These are phyloP conservation scores for Nasturtium officinale DNA, from an alignment of 345 rosid species.

Conservation along the genomic window DNA sequence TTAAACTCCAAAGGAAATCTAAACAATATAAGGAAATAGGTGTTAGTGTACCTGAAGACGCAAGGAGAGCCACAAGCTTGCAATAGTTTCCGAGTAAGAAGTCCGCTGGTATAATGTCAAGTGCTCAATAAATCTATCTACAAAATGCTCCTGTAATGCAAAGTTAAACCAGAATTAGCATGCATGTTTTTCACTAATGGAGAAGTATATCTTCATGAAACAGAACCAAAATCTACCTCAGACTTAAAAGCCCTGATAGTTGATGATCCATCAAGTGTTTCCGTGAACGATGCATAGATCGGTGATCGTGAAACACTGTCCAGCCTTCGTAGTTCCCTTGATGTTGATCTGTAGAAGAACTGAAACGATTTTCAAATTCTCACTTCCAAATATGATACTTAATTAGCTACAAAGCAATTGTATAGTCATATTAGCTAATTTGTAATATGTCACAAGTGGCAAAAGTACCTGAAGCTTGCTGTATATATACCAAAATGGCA, in stretches of 20 bases:
- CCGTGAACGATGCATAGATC: conserved; percentile 83
- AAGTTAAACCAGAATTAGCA: not conserved
- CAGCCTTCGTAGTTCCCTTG: conserved; percentile 88
- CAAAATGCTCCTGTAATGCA: conserved; percentile 60
- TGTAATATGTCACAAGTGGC: conserved; percentile 10
- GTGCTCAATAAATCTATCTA: conserved; percentile 61
- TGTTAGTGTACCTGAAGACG: conserved; percentile 80
- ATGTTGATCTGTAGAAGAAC: conserved; percentile 95
- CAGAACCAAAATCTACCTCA: conserved; percentile 55
- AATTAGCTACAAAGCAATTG: not conserved
- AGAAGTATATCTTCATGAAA: conserved; percentile 1
- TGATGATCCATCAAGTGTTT: conserved; percentile 89
- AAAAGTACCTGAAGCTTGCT: conserved; percentile 80
- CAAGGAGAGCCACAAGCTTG: conserved; percentile 95
- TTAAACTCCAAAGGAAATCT: conserved; percentile 9
- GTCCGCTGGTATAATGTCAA: conserved; percentile 74
- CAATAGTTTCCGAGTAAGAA: conserved; percentile 72
- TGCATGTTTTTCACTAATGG: conserved; percentile 10
- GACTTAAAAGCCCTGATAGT: conserved; percentile 87
- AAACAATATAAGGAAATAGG: not conserved
- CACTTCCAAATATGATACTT: not conserved
- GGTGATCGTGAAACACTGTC: conserved; percentile 97
- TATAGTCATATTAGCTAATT: not conserved
- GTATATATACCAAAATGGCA: conserved; percentile 91
- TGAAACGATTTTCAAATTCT: conserved; percentile 47